These are phyloP conservation scores for Kalaharituber pfeilii DNA, from an alignment of 2,329 filamentous ascomycete species.

Conservation along the genomic window DNA sequence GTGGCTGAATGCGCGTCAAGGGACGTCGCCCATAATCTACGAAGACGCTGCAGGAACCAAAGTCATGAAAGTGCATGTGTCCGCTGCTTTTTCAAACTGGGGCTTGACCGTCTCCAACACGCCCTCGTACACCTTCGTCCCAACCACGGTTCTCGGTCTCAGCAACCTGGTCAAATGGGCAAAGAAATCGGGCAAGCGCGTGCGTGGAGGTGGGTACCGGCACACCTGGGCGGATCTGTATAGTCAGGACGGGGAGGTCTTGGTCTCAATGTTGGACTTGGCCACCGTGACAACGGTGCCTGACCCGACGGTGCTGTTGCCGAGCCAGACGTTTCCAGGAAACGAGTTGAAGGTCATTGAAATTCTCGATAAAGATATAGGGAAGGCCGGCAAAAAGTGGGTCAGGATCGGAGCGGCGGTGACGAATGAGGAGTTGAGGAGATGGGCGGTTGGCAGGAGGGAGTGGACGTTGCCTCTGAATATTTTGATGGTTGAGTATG, in stretches of 20 bases:
- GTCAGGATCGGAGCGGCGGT: constrained; percentile 31
- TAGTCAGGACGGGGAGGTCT: constrained; percentile 28
- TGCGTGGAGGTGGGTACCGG: constrained; percentile 31
- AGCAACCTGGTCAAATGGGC: constrained; percentile 30
- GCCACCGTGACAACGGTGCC: constrained; percentile 28
- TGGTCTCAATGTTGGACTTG: constrained; percentile 31
- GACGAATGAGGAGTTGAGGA: constrained; percentile 33
- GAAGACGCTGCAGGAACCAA: constrained; percentile 24
- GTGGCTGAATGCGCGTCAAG: constrained; percentile 16
- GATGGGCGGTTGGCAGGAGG: constrained; percentile 30
- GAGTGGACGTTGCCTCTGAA: constrained; percentile 32
- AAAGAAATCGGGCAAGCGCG: constrained; percentile 25
- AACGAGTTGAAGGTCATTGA: constrained; percentile 30
- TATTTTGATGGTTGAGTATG: constrained; percentile 32
- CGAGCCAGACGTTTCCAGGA: constrained; percentile 20
- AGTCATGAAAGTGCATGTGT: constrained; percentile 26
- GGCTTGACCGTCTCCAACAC: constrained; percentile 28
- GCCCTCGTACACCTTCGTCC: constrained; percentile 30
- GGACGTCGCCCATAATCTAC: constrained; percentile 22
- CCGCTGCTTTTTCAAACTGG: constrained; percentile 30
- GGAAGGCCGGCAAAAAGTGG: constrained; percentile 24
- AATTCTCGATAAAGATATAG: constrained; percentile 20
- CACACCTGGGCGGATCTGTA: constrained; percentile 32
- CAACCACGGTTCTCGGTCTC: constrained; percentile 29
- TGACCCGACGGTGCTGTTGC: constrained; percentile 25